Percentiles rank a stretch among this genome's conserved stretches.
These are phyloP conservation scores for Mallotus japonicus DNA, from an alignment of 441 rosid genomes.

Conservation along the genomic window DNA sequence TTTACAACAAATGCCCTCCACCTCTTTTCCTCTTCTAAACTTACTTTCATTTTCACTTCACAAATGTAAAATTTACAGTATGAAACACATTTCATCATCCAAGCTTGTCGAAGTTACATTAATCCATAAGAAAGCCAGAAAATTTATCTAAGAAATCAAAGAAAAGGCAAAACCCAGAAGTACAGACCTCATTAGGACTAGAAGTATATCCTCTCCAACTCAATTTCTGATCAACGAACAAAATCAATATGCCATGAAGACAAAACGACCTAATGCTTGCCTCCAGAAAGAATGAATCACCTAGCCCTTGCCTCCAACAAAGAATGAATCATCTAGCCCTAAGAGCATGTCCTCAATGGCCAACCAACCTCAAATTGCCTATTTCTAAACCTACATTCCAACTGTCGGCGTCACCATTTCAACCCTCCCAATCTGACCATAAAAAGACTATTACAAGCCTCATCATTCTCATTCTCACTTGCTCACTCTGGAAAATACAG, in stretches of 20 bases:
- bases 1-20: conserved; percentile 40
- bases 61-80: conserved; percentile 41
- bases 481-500: conserved; percentile 12
- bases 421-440: conserved; percentile 10
- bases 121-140: conserved; percentile 10
- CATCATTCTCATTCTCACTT: conserved; percentile 18
- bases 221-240: conserved; percentile 43
- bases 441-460: conserved; percentile 25
- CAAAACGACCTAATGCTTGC: conserved; percentile 41
- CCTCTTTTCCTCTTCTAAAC: conserved; percentile 30
- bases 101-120: conserved; percentile 22
- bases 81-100: conserved; percentile 28
- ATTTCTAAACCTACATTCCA: conserved; percentile 40
- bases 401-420: conserved; percentile 22
- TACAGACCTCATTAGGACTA: conserved; percentile 34
- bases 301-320: conserved; percentile 52
- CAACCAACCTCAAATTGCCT: conserved; percentile 42
- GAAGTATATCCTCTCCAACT: conserved; percentile 26
- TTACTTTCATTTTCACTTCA: conserved; percentile 26
- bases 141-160: background rate
- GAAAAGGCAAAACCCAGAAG: conserved; percentile 20
- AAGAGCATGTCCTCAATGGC: conserved; percentile 26
- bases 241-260: conserved; percentile 60
- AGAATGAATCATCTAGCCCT: conserved; percentile 55
- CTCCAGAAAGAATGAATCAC: conserved; percentile 33